phyloP scores from a whole-genome alignment of 2,329 filamentous ascomycete species.

The Pseudogymnoascus sp. region DNA sequence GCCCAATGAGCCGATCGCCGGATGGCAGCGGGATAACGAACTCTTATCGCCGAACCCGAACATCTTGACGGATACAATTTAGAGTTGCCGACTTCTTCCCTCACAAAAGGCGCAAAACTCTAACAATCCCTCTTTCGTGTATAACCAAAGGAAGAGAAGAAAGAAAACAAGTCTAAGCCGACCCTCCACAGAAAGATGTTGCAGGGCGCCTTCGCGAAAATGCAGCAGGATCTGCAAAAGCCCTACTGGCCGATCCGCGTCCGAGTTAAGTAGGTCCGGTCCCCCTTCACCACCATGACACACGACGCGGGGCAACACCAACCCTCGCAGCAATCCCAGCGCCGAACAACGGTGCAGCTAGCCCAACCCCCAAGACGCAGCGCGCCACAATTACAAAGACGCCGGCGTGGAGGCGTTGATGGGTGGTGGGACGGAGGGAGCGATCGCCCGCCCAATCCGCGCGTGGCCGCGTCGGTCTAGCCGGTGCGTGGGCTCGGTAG shows the following conservation, averaged over 20 bases:
- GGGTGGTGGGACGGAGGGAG: not conserved
- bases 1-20: not conserved
- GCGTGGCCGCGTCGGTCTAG: not conserved
- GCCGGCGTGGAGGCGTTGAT: not conserved
- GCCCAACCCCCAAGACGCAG: not conserved
- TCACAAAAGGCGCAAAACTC: not conserved
- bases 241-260: slow-evolving; percentile 1
- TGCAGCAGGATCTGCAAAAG: slow-evolving; percentile 1
- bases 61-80: not conserved
- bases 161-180: not conserved
- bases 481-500: not conserved
- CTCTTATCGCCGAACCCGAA: slow-evolving; percentile 9
- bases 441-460: not conserved
- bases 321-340: too few species aligned
- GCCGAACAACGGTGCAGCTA: not conserved
- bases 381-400: not conserved
- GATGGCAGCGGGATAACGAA: not conserved
- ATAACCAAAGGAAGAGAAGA: not conserved
- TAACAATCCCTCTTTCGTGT: not conserved
- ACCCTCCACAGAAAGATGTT: not conserved
- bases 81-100: not conserved
- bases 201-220: not conserved
- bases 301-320: not conserved
- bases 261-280: not conserved
- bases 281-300: not conserved